phyloP scores from a whole-genome alignment of 2,329 filamentous ascomycete species.

The Colletotrichum liriopes region DNA sequence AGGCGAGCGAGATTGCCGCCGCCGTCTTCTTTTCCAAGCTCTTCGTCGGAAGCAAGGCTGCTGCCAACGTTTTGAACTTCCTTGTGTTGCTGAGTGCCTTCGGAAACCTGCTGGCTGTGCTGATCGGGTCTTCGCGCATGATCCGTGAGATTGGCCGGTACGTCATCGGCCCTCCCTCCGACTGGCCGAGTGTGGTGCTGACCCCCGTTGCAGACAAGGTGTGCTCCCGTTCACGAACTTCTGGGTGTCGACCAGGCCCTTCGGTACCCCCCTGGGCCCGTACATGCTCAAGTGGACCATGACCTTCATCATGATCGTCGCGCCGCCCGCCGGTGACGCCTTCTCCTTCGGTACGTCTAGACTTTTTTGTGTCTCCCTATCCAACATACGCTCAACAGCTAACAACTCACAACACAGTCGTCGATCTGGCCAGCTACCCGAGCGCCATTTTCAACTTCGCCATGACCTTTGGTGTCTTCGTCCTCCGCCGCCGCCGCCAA shows the following conservation, averaged over 20 bases:
- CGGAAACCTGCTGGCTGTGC: conserved; percentile 70
- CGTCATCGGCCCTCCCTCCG: not conserved
- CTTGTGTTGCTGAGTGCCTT: conserved; percentile 71
- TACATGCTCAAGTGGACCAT: conserved; percentile 71
- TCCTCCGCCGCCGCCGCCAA: conserved; percentile 70
- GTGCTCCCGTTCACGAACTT: conserved; percentile 73
- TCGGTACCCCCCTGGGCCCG: conserved; percentile 74
- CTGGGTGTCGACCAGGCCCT: conserved; percentile 75
- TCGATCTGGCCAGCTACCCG: conserved; percentile 73
- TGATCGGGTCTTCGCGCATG: conserved; percentile 69
- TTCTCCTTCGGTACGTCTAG: conserved; percentile 70
- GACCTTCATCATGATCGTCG: conserved; percentile 73
- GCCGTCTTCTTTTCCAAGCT: conserved; percentile 72
- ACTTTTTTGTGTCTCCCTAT: conserved; percentile 47
- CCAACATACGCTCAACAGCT: not conserved
- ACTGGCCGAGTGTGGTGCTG: not conserved
- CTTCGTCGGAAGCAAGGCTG: conserved; percentile 63
- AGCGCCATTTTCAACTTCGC: conserved; percentile 70
- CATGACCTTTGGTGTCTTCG: conserved; percentile 70
- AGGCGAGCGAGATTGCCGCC: conserved; percentile 69
- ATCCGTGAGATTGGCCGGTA: conserved; percentile 73
- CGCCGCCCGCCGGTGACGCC: conserved; percentile 74
- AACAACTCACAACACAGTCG: conserved; percentile 58
- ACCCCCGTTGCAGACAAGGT: conserved; percentile 61
- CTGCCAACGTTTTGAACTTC: conserved; percentile 70